A percentile compares a stretch with the other conserved stretches of the same genome.
These are phyloP conservation scores for Aphanocladium album DNA, from an alignment of 2,329 filamentous ascomycete genomes.

Conservation along the genomic window DNA sequence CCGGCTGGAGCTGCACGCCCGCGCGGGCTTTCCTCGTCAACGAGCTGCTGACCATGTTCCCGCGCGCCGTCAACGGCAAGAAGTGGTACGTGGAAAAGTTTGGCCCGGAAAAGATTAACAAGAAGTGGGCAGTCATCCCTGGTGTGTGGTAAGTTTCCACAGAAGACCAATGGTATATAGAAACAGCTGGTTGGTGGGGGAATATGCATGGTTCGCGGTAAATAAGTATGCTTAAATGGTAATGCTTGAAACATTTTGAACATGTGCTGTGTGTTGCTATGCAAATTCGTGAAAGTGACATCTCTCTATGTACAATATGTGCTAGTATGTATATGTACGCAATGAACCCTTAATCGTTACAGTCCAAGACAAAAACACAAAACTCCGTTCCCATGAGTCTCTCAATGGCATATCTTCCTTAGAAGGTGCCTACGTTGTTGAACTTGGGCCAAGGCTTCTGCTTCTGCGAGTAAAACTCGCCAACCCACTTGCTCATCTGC, in stretches of 20 bases:
- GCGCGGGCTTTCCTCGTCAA: slow-evolving; percentile 80
- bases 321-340: not conserved
- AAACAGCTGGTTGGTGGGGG: too few species aligned
- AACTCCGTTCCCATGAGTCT: too few species aligned
- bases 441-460: slow-evolving; percentile 1
- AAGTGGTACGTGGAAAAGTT: slow-evolving; percentile 87
- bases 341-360: too few species aligned
- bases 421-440: not conserved
- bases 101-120: slow-evolving; percentile 73
- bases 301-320: not conserved
- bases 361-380: too few species aligned
- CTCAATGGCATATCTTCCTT: too few species aligned
- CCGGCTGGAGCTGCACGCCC: slow-evolving; percentile 62
- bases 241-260: too few species aligned
- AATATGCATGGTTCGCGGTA: too few species aligned
- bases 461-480: slow-evolving; percentile 41
- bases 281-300: not conserved
- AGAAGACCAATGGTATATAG: not conserved
- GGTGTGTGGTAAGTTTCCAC: slow-evolving; percentile 38
- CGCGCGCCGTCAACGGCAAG: slow-evolving; percentile 73
- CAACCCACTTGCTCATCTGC: slow-evolving; percentile 58
- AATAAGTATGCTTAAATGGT: too few species aligned
- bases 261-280: not conserved
- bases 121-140: slow-evolving; percentile 66
- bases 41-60: slow-evolving; percentile 84